Percentiles rank a stretch among this genome's conserved stretches.
phyloP scores from a whole-genome alignment of 129 eudicot genomes.

The Artemisia tridentata region DNA sequence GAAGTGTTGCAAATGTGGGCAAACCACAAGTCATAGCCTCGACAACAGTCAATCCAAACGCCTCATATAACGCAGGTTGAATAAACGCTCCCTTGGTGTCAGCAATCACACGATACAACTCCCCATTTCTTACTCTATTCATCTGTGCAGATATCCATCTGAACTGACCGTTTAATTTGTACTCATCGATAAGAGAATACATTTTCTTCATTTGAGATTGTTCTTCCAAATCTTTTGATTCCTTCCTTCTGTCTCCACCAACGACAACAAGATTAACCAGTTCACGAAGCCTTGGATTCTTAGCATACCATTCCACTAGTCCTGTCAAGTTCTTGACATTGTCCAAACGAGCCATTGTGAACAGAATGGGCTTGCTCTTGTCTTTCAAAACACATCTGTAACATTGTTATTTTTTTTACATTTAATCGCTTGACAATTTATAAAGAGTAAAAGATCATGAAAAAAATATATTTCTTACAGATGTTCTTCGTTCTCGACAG shows the following conservation, averaged over 20 bases:
- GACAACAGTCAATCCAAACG: constrained; percentile 74
- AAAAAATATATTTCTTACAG: constrained; percentile 13
- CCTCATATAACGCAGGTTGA: constrained; percentile 79
- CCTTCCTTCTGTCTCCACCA: constrained; percentile 79
- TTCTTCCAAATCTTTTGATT: constrained; percentile 77
- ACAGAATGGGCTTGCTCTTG: constrained; percentile 62
- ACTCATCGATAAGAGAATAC: constrained; percentile 59
- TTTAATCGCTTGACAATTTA: neutral
- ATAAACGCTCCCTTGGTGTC: constrained; percentile 74
- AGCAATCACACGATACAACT: constrained; percentile 64
- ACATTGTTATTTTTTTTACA: neutral
- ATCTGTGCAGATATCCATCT: constrained; percentile 83
- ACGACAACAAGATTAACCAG: constrained; percentile 74
- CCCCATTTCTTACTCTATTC: constrained; percentile 77
- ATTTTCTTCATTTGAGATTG: constrained; percentile 77
- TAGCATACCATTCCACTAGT: constrained; percentile 71
- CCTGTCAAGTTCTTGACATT: constrained; percentile 77
- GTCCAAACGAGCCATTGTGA: constrained; percentile 82
- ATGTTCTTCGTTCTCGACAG: constrained; percentile 34
- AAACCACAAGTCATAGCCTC: constrained; percentile 87
- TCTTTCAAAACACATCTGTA: constrained; percentile 69
- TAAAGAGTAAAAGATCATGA: neutral
- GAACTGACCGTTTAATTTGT: constrained; percentile 67
- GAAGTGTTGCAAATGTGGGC: constrained; percentile 71
- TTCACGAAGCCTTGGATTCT: constrained; percentile 55